These are phyloP conservation scores for Fagus sylvatica DNA, from an alignment of 306 rosid genomes.

Conservation along the genomic window DNA sequence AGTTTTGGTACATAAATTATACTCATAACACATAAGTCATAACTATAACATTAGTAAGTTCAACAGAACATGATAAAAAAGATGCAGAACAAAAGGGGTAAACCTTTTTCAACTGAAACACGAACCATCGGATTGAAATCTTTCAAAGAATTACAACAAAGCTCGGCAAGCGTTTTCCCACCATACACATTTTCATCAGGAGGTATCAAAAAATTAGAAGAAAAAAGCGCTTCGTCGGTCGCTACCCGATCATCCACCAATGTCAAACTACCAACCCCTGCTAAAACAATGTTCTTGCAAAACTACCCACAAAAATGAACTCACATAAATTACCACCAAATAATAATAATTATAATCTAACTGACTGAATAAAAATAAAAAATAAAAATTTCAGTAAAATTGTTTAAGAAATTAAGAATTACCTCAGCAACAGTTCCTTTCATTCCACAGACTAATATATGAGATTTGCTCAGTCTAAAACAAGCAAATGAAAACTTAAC, in stretches of 20 bases:
- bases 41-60: conserved; percentile 11
- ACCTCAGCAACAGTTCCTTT: conserved; percentile 93
- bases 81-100: neutral
- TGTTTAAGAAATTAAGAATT: conserved; percentile 6
- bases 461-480: conserved; percentile 88
- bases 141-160: conserved; percentile 85
- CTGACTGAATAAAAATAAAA: neutral
- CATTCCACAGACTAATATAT: conserved; percentile 80
- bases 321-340: neutral
- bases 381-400: neutral
- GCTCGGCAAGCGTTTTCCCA: conserved; percentile 79
- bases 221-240: conserved; percentile 58
- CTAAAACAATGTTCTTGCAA: conserved; percentile 94
- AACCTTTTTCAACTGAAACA: conserved; percentile 82
- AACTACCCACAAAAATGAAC: conserved; percentile 50
- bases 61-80: neutral
- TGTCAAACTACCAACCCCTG: conserved; percentile 95
- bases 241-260: conserved; percentile 77
- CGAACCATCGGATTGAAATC: conserved; percentile 98
- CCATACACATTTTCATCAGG: conserved; percentile 60
- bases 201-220: conserved; percentile 81
- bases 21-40: neutral
- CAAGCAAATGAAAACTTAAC: conserved; percentile 13
- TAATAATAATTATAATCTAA: neutral
- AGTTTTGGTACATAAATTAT: neutral